These are phyloP conservation scores for Quercus mongolica DNA, from an alignment of 306 rosid genomes.

Conservation along the genomic window DNA sequence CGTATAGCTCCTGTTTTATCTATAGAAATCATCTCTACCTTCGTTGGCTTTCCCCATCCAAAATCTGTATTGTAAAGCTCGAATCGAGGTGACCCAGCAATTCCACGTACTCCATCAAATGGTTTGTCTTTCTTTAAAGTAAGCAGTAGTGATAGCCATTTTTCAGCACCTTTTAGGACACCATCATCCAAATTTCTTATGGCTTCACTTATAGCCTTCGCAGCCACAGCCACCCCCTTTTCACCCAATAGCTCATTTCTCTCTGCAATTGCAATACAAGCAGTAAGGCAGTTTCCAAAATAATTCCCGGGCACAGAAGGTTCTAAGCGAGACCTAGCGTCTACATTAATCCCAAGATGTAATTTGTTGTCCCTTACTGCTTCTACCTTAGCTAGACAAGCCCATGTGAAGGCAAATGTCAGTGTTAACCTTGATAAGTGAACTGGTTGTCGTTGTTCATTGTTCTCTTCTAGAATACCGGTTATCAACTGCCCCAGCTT, in stretches of 20 bases:
- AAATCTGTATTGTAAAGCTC: no score
- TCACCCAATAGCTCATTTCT: slow-evolving; percentile 8
- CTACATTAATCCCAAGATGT: neutral
- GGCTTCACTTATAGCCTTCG: slow-evolving; percentile 12
- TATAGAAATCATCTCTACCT: no score
- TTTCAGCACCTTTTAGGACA: neutral
- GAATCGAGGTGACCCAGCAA: no score
- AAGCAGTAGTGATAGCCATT: no score
- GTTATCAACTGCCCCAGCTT: neutral
- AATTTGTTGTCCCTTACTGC: neutral
- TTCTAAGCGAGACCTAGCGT: neutral
- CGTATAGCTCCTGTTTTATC: neutral
- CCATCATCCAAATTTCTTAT: slow-evolving; percentile 11
- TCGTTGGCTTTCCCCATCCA: no score
- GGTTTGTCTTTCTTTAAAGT: no score
- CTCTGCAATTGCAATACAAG: neutral
- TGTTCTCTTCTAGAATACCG: neutral
- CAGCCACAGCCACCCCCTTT: slow-evolving; percentile 24
- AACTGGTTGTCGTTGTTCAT: neutral
- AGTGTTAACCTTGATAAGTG: slow-evolving; percentile 15
- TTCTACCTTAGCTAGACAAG: slow-evolving; percentile 25
- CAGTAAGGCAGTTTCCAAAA: slow-evolving; percentile 21
- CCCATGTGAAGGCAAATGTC: slow-evolving; percentile 21
- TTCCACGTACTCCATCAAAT: no score
- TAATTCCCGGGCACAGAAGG: slow-evolving; percentile 5